Base-by-base conservation (phyloP, 139 green algal genomes). In the Pseudopediastrum boryanum region DNA sequence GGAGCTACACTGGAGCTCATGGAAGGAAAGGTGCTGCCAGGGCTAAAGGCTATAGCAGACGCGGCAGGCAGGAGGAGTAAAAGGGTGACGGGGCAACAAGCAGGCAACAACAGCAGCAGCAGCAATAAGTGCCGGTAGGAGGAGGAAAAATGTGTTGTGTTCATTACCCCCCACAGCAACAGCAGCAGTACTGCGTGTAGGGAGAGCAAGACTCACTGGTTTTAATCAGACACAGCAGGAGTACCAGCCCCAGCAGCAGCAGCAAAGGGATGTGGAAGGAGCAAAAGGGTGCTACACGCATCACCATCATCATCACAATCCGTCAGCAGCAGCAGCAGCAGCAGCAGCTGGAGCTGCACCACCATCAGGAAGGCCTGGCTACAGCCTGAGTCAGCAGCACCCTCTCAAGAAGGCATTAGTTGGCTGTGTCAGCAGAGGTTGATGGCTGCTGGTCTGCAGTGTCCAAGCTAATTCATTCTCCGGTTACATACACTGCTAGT, bases 1-100 rank as follows among this genome's bases (percentile, higher is more conserved):
- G 87, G 87, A 21, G 87, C 87, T 1, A 81, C 77, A 43, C 80
- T 91, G 48, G 80, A 89, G 77, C 74, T 91, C 25, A 83, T 91
- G 0, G 78, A 87, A 50, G 87, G 83, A 1, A 27, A 58, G 7
- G 25, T 61, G 58, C 81, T 91, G 82, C 87, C 87, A 4, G 87
- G 87, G 1, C 38, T 91, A 25, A 16, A 41, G 3, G 81, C 83
- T 12, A 84, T 91, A 62, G 69, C 77, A 33, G 25, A 77, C n/a
- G 69, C 59, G 6, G 8, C 39, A 10, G 64, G 16, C 23, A 69
- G 61, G 35, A 69, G 61, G 35, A 69, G 61, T 36, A 69, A 19
- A 16, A 42, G 61, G 29, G 19, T 48, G 7, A 69, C 7, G n/a
- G n/a, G 42, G 61, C 61, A 42, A 19, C 21, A 27, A 66, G 19